Base-by-base conservation (phyloP, 495 filamentous ascomycete genomes). In the Podospora anserina region DNA sequence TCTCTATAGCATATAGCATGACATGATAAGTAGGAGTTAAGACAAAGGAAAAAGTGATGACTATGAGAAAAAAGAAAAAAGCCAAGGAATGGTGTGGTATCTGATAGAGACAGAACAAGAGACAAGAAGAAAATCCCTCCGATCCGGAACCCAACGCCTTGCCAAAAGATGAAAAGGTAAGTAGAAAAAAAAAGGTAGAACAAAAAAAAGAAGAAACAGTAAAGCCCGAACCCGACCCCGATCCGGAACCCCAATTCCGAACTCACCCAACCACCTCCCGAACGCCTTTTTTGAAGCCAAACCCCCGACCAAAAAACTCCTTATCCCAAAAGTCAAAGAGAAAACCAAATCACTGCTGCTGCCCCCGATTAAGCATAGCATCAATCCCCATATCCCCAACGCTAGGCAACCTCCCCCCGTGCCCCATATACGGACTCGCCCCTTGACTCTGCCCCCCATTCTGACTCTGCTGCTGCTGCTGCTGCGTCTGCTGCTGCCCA, bases 371-470 rank as follows among this genome's bases (percentile, higher is more conserved):
- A 62, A 86, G 83, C 65, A 87, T 83, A 30, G 82, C 77, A 67
- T 82, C 83, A 74, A 87, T 87, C 32, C 83, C 83, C 82, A 86
- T 86, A 74, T 87, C 83, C 9, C 74, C 73, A 62, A 84, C 81
- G 65, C 82, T 84, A 0, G 83, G 82, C n/a, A 85, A 76, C 11
- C 84, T 73, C 70, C 78, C 77, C 59, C 78, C 77, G 62, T 82
- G 78, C 23, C 72, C 75, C 77, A 84, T 76, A 66, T 84, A 84
- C 6, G 82, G 82, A 44, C 81, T 83, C 3, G 76, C 72, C 19
- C 79, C 80, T 68, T 81, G 79, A 63, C 78, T 80, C 68, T 49
- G 7, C 39, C 39, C 9, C 39, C 39, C 39, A 49, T 49, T 49
- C 39, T 16, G 9, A 11, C 34, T 11, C 13, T 49, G 39, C 39